These are phyloP conservation scores for Entoloma clypeatum DNA, from an alignment of 1,284 basidiomycete genomes.

Conservation along the genomic window DNA sequence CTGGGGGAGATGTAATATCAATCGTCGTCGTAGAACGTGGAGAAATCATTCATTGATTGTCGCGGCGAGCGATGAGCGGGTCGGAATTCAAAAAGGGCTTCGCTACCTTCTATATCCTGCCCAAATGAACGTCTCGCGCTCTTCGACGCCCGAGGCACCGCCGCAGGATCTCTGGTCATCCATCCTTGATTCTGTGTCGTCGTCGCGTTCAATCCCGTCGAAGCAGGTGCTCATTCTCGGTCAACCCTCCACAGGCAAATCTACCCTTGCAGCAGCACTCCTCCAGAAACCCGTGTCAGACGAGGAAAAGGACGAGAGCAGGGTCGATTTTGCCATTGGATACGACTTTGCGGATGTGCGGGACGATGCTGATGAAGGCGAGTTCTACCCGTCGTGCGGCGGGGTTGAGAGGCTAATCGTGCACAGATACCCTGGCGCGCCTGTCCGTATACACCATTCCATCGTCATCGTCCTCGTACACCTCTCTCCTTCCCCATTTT, in stretches of 20 bases:
- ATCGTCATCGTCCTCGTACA: constrained; percentile 70
- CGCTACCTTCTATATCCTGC: not conserved
- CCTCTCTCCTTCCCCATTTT: constrained; percentile 79
- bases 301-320: constrained; percentile 52
- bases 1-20: constrained; percentile 1
- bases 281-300: constrained; percentile 60
- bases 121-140: constrained; percentile 45
- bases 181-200: constrained; percentile 86
- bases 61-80: constrained; percentile 13
- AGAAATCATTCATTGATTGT: constrained; percentile 7
- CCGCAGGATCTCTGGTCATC: constrained; percentile 87
- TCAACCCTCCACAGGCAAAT: constrained; percentile 74
- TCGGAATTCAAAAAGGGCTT: constrained; percentile 26
- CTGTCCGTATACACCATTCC: constrained; percentile 89
- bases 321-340: constrained; percentile 74
- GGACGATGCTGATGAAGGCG: constrained; percentile 88
- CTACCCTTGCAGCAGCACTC: constrained; percentile 63
- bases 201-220: constrained; percentile 77
- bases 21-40: not conserved
- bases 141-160: constrained; percentile 62
- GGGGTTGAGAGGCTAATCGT: constrained; percentile 9
- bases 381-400: constrained; percentile 24
- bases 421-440: constrained; percentile 76
- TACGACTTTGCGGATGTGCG: constrained; percentile 85
- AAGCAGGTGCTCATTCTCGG: constrained; percentile 85